Evolutionary conservation across 1,284 basidiomycete genomes (phyloP).

Genomic region (Sanghuangporus baumii): DNA sequence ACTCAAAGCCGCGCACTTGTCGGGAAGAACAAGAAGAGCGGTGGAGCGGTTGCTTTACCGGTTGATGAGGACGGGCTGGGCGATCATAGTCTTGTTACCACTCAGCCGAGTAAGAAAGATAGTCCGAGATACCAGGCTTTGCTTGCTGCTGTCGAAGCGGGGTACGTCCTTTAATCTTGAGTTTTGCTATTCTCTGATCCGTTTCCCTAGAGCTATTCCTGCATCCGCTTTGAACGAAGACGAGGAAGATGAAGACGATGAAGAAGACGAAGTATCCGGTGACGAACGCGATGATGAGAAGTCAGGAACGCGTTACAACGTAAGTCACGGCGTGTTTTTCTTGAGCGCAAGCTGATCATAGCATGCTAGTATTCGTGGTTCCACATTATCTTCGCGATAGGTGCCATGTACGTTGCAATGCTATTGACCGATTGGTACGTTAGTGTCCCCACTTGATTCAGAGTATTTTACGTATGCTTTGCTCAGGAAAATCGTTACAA

Average conservation of each 20-base stretch:
- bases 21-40: constrained; percentile 55
- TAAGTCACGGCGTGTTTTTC: constrained; percentile 31
- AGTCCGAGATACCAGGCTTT: constrained; percentile 92
- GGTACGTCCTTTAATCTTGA: constrained; percentile 40
- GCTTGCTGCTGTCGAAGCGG: constrained; percentile 93
- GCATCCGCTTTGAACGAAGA: constrained; percentile 88
- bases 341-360: constrained; percentile 5
- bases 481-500: constrained; percentile 65
- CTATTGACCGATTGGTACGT: constrained; percentile 96
- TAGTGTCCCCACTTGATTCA: constrained; percentile 4
- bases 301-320: constrained; percentile 95
- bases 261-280: constrained; percentile 59
- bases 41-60: constrained; percentile 58
- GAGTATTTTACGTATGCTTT: constrained; percentile 10
- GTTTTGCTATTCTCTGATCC: background rate
- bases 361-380: constrained; percentile 87
- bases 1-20: constrained; percentile 91
- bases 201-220: constrained; percentile 69
- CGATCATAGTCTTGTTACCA: constrained; percentile 65
- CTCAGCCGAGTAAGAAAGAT: constrained; percentile 84
- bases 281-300: constrained; percentile 91
- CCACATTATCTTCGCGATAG: constrained; percentile 96
- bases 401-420: constrained; percentile 97
- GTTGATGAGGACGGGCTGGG: constrained; percentile 45
- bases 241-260: constrained; percentile 67